A percentile compares a stretch with the other conserved stretches of the same genome.
These are phyloP conservation scores for Coccomyxa sp. DNA, from an alignment of 139 green algal genomes.

Conservation along the genomic window DNA sequence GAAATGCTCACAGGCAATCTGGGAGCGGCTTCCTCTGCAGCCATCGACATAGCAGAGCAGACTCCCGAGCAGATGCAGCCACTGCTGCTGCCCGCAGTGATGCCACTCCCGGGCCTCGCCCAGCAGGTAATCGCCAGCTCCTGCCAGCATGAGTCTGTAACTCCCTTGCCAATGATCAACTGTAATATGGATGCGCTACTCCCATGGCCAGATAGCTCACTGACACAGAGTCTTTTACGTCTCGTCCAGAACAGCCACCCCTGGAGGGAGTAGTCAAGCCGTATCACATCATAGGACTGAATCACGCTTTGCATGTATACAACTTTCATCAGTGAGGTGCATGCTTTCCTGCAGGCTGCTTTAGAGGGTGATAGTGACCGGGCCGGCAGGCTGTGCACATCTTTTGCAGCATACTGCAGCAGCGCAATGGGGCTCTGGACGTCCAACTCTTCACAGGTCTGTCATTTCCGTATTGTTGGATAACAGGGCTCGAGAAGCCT, in stretches of 20 bases:
- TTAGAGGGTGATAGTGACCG: not conserved
- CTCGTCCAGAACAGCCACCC: too few relatives aligned
- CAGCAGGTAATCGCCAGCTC: not conserved
- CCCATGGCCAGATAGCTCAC: too few relatives aligned
- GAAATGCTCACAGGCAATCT: too few relatives aligned
- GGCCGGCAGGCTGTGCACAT: not conserved
- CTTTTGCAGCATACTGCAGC: not conserved
- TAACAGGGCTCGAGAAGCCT: not conserved
- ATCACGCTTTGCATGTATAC: not conserved
- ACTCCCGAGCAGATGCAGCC: not conserved
- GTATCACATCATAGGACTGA: too few relatives aligned
- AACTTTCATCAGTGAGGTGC: not conserved
- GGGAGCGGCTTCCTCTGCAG: not conserved
- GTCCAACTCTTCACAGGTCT: not conserved
- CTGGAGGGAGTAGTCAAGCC: too few relatives aligned
- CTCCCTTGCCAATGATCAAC: too few relatives aligned
- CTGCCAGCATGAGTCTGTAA: not conserved
- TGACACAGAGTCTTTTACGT: too few relatives aligned
- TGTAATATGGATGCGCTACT: too few relatives aligned
- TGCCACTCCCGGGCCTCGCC: not conserved
- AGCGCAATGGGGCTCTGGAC: not conserved
- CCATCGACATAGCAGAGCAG: not conserved
- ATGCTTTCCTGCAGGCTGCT: not conserved
- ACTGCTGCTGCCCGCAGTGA: not conserved
- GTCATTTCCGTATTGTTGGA: not conserved